Conservation (phyloP, 1,284 basidiomycete genomes). For the Boletus smithii region DNA sequence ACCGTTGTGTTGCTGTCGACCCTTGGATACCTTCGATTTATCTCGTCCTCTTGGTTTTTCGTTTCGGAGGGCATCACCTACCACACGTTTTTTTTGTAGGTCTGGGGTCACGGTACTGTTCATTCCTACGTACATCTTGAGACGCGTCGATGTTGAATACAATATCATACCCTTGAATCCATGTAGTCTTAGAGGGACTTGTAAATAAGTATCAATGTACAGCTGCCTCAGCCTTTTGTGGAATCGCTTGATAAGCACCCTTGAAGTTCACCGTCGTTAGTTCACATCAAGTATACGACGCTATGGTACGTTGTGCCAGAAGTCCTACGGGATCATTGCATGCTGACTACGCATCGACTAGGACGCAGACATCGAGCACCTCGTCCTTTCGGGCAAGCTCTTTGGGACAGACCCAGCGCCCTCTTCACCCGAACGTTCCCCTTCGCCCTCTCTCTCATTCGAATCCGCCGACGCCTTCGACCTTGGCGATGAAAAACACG, state of each 20-base stretch:
- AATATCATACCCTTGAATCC: not conserved
- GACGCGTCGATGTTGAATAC: no score
- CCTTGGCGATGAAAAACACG: slow-evolving; percentile 32
- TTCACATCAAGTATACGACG: not conserved
- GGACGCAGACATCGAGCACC: slow-evolving; percentile 64
- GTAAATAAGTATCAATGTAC: not conserved
- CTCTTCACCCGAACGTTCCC: slow-evolving; percentile 47
- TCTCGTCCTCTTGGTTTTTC: slow-evolving; percentile 2
- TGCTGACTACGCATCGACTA: slow-evolving; percentile 7
- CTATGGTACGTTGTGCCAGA: slow-evolving; percentile 14
- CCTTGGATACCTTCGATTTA: slow-evolving; percentile 9
- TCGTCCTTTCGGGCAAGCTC: slow-evolving; percentile 74
- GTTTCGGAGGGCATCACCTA: slow-evolving; percentile 11
- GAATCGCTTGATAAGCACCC: slow-evolving; percentile 20
- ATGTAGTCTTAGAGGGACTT: no score
- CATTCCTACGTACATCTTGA: no score
- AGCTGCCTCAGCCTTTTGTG: slow-evolving; percentile 1
- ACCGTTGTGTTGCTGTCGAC: slow-evolving; percentile 5
- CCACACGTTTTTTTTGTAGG: slow-evolving; percentile 6
- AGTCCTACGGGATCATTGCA: not conserved
- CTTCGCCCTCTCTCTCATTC: slow-evolving; percentile 46
- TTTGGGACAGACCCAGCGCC: slow-evolving; percentile 51
- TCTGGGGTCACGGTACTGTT: not conserved
- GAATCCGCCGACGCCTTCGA: slow-evolving; percentile 34
- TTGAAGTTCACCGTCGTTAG: no score